phyloP scores from a whole-genome alignment of 2,329 filamentous ascomycete genomes.

The Penicillium digitatum region DNA sequence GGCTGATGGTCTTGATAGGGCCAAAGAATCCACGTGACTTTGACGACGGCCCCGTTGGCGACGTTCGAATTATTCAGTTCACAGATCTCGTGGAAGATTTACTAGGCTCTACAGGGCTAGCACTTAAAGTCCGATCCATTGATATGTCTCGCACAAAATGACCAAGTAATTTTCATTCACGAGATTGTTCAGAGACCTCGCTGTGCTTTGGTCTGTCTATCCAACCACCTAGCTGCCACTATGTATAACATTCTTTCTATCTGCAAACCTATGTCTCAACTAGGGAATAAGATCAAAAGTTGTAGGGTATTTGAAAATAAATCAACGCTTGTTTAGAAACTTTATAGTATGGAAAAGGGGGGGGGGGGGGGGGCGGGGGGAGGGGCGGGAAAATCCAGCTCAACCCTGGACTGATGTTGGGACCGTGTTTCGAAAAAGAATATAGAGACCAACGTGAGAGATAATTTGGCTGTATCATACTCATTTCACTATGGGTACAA shows the following conservation, averaged over 20 bases:
- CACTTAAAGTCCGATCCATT: not conserved
- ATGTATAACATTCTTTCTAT: not conserved
- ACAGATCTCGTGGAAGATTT: not conserved
- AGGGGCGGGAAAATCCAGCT: not conserved
- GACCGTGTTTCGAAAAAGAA: not conserved
- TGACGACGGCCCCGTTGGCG: not conserved
- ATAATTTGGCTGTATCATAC: too few species aligned
- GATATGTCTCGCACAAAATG: too few species aligned
- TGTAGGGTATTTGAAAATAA: not conserved
- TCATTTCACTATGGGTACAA: too few species aligned
- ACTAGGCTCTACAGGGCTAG: too few species aligned
- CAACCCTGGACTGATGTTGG: not conserved
- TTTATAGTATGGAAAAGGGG: too few species aligned
- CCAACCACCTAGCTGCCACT: not conserved
- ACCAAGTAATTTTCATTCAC: not conserved
- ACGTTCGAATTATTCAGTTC: not conserved
- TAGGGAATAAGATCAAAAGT: not conserved
- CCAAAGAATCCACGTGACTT: not conserved
- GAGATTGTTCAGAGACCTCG: too few species aligned
- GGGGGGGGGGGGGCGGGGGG: too few species aligned
- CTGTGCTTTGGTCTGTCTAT: not conserved
- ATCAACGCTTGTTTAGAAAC: not conserved
- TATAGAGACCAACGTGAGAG: not conserved
- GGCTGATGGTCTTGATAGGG: not conserved
- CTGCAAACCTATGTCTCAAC: not conserved